phyloP scores from a whole-genome alignment of 768 basidiomycete species.

The Galerina marginata region DNA sequence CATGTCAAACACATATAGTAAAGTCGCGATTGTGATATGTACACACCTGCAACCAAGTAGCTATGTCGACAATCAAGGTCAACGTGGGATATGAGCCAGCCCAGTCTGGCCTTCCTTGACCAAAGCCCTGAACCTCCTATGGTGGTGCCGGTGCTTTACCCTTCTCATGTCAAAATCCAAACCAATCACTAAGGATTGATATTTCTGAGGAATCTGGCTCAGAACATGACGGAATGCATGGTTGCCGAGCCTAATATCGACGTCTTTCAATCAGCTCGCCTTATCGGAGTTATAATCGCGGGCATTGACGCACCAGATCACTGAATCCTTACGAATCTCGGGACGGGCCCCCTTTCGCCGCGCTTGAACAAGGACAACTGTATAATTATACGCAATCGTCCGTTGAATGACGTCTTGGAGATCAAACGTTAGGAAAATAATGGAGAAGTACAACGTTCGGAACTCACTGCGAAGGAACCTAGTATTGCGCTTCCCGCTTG shows the following conservation, averaged over 20 bases:
- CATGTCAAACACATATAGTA: too few relatives aligned
- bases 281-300: slow-evolving; percentile 2
- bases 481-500: slow-evolving; percentile 45
- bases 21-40: too few relatives aligned
- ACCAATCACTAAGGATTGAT: slow-evolving; percentile 49
- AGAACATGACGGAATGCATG: slow-evolving; percentile 80
- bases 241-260: slow-evolving; percentile 68
- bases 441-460: not conserved
- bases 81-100: slow-evolving; percentile 22
- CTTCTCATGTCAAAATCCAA: slow-evolving; percentile 57
- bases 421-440: not conserved
- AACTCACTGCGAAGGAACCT: slow-evolving; percentile 50
- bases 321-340: slow-evolving; percentile 52
- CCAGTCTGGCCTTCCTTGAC: slow-evolving; percentile 50
- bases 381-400: slow-evolving; percentile 61
- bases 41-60: too few relatives aligned
- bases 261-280: slow-evolving; percentile 1
- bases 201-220: slow-evolving; percentile 54
- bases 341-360: slow-evolving; percentile 29
- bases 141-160: slow-evolving; percentile 47
- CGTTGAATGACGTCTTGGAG: slow-evolving; percentile 64
- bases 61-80: not conserved
- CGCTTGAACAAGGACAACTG: slow-evolving; percentile 54
- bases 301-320: slow-evolving; percentile 60
- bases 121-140: slow-evolving; percentile 50